Conservation (phyloP, 225 moss, liverwort and hornwort species). For the Climacium dendroides region DNA sequence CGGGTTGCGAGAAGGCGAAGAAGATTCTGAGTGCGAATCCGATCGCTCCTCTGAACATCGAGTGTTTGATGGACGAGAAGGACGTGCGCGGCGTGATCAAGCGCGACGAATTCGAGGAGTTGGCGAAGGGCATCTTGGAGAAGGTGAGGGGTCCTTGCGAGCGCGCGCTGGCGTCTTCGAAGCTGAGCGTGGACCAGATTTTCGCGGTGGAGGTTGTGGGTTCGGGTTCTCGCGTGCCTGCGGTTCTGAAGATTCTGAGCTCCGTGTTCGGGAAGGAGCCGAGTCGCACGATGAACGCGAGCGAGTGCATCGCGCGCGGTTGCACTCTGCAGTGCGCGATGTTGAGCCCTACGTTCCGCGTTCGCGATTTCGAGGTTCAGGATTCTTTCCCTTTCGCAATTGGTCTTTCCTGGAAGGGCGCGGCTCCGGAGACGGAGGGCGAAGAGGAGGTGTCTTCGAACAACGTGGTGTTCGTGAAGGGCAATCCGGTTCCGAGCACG, state of each 20-base stretch:
- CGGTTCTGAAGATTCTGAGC: conserved; percentile 71
- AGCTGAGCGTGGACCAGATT: conserved; percentile 51
- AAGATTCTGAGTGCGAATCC: conserved; percentile 92
- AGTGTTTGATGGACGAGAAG: conserved; percentile 99
- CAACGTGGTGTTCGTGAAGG: conserved; percentile 90
- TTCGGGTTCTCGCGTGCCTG: conserved; percentile 92
- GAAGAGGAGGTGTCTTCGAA: conserved; percentile 90
- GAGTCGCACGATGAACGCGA: conserved; percentile 87
- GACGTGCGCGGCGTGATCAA: conserved; percentile 70
- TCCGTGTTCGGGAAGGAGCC: conserved; percentile 91
- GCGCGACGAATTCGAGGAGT: conserved; percentile 82
- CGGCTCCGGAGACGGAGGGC: conserved; percentile 83
- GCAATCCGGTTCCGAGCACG: conserved; percentile 78
- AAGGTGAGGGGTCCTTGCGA: conserved; percentile 90
- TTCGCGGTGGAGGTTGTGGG: conserved; percentile 91
- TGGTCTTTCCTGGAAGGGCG: conserved; percentile 96
- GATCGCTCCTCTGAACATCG: conserved; percentile 75
- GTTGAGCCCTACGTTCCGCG: conserved; percentile 76
- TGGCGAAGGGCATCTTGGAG: conserved; percentile 70
- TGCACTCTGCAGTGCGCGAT: conserved; percentile 89
- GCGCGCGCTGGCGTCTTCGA: conserved; percentile 66
- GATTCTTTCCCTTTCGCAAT: conserved; percentile 93
- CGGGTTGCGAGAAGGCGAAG: conserved; percentile 85
- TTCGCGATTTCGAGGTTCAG: conserved; percentile 90
- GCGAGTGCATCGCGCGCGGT: conserved; percentile 82